A percentile compares a stretch with the other conserved stretches of the same genome.
These are phyloP conservation scores for Zea mays DNA, from an alignment of 176 grass and related monocot genomes.

Conservation along the genomic window DNA sequence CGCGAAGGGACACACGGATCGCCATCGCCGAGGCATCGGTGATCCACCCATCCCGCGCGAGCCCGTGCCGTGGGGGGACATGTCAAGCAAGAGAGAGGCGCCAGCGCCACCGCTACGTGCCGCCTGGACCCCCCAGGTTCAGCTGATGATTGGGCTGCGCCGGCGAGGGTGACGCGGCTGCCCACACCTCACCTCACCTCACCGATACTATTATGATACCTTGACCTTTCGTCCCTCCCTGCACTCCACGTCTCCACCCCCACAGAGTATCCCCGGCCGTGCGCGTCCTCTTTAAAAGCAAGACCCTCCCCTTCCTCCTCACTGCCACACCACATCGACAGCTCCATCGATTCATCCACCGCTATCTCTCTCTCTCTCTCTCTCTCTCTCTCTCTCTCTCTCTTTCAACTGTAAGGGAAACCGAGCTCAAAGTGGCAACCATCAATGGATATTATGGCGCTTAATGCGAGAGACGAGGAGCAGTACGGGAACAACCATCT, in stretches of 20 bases:
- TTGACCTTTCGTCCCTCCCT: conserved; percentile 27
- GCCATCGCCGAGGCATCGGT: conserved; percentile 8
- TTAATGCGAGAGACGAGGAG: conserved; percentile 31
- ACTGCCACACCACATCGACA: neutral
- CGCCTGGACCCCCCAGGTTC: neutral
- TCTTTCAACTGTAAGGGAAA: neutral
- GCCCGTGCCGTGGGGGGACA: neutral
- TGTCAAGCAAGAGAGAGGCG: conserved; percentile 9
- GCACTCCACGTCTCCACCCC: too few species aligned
- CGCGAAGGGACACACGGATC: neutral
- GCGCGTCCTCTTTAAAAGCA: conserved; percentile 40
- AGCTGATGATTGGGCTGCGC: conserved; percentile 28
- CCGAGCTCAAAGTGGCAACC: neutral
- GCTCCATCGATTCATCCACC: neutral
- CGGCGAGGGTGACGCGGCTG: conserved; percentile 26
- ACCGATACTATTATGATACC: conserved; percentile 1
- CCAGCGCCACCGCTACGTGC: neutral
- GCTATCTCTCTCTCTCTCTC: too few species aligned
- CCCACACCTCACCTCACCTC: conserved; percentile 27
- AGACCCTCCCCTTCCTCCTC: conserved; percentile 12
- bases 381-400: too few species aligned
- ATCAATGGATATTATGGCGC: conserved; percentile 28
- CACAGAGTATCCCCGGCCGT: neutral
- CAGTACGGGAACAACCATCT: neutral
- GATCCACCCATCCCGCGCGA: neutral